Conservation (phyloP, 2,329 filamentous ascomycete species). For the Pseudogymnoascus sp. region DNA sequence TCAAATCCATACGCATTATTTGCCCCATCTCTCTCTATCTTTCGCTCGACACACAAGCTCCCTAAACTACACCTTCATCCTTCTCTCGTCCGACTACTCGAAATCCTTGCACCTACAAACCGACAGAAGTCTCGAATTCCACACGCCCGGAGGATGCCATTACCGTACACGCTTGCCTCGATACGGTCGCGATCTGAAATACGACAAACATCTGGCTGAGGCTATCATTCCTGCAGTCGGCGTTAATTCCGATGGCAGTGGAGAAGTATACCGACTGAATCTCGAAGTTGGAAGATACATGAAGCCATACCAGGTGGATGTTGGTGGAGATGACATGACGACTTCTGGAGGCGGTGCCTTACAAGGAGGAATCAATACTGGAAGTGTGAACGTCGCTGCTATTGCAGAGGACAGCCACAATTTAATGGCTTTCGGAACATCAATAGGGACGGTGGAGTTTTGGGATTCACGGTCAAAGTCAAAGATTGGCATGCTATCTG, state of each 20-base stretch:
- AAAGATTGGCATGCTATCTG: conserved; percentile 67
- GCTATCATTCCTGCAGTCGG: conserved; percentile 82
- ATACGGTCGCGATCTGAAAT: conserved; percentile 84
- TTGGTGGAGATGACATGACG: conserved; percentile 70
- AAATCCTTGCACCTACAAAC: conserved; percentile 92
- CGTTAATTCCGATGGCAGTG: conserved; percentile 73
- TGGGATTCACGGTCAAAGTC: conserved; percentile 86
- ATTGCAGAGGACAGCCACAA: conserved; percentile 87
- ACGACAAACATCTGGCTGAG: conserved; percentile 75
- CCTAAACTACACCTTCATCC: conserved; percentile 81
- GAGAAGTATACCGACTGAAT: conserved; percentile 89
- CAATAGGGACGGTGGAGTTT: conserved; percentile 90
- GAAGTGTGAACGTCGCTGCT: conserved; percentile 78
- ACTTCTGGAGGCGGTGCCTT: conserved; percentile 62
- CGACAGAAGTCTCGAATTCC: conserved; percentile 86
- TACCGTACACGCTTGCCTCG: conserved; percentile 83
- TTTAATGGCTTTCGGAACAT: conserved; percentile 86
- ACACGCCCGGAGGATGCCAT: conserved; percentile 80
- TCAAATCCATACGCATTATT: conserved; percentile 91
- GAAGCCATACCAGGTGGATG: conserved; percentile 85
- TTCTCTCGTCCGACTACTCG: conserved; percentile 84
- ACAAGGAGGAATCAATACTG: conserved; percentile 78
- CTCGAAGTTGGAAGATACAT: conserved; percentile 89
- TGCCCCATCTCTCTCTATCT: conserved; percentile 87
- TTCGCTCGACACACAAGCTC: conserved; percentile 87